A percentile compares a stretch with the other conserved stretches of the same genome.
These are phyloP conservation scores for Ceratocystis ficicola DNA, from an alignment of 2,329 filamentous ascomycete genomes.

Conservation along the genomic window DNA sequence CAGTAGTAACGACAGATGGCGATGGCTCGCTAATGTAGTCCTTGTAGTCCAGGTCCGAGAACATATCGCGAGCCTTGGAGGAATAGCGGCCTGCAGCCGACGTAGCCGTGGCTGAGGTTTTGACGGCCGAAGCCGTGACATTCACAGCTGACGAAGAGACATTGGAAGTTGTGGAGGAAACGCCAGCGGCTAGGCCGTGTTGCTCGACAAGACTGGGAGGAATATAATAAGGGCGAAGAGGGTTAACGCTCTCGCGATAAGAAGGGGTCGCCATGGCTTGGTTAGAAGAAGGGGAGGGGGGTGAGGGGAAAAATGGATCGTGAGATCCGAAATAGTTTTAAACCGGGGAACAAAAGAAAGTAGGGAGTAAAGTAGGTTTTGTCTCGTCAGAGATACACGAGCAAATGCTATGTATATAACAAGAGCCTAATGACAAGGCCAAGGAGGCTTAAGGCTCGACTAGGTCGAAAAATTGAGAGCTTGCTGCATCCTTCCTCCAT, in stretches of 20 bases:
- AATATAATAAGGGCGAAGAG: conserved; percentile 58
- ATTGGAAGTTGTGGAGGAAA: conserved; percentile 33
- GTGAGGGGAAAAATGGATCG: neutral
- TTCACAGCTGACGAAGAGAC: conserved; percentile 33
- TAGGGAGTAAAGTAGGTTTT: neutral
- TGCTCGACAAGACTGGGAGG: conserved; percentile 43
- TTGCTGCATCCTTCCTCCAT: conserved; percentile 18
- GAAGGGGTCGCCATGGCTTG: conserved; percentile 30
- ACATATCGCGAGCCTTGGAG: conserved; percentile 65
- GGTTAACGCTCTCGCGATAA: conserved; percentile 44
- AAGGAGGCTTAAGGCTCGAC: conserved; percentile 19
- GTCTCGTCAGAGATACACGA: conserved; percentile 3
- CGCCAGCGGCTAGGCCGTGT: conserved; percentile 29
- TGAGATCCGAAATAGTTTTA: neutral
- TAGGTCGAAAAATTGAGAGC: conserved; percentile 23
- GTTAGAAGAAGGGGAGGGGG: neutral
- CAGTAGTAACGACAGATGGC: conserved; percentile 56
- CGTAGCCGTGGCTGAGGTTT: conserved; percentile 27
- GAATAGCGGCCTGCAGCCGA: conserved; percentile 32
- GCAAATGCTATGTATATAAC: conserved; percentile 3
- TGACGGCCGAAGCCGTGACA: conserved; percentile 34
- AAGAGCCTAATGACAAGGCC: conserved; percentile 16
- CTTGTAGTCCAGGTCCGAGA: conserved; percentile 84
- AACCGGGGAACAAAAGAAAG: neutral
- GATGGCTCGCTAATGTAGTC: conserved; percentile 70